These are phyloP conservation scores for Gastrolobium villosum DNA, from an alignment of 306 rosid genomes.

Conservation along the genomic window DNA sequence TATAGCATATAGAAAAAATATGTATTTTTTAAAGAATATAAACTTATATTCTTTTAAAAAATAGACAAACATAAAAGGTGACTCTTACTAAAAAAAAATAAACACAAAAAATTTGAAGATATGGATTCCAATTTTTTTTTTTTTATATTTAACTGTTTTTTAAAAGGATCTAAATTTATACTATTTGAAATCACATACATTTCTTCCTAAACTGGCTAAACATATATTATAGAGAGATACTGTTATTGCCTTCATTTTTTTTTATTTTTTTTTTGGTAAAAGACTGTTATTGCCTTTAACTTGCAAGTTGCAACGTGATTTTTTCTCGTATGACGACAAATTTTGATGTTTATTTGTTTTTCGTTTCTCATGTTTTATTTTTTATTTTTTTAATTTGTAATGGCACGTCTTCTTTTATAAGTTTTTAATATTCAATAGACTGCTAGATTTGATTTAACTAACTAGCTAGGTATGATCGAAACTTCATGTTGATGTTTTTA, in stretches of 20 bases:
- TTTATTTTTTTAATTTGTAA: neutral
- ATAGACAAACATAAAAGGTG: too few relatives aligned
- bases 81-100: too few relatives aligned
- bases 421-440: neutral
- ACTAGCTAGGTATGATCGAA: neutral
- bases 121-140: too few relatives aligned
- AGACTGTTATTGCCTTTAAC: neutral
- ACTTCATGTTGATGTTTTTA: neutral
- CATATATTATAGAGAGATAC: neutral
- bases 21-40: too few relatives aligned
- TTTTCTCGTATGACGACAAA: neutral
- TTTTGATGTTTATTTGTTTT: neutral
- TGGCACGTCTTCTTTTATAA: neutral
- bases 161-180: too few relatives aligned
- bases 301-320: neutral
- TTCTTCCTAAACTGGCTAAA: too few relatives aligned
- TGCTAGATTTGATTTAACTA: neutral
- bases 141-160: too few relatives aligned
- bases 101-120: too few relatives aligned
- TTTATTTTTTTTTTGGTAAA: too few relatives aligned
- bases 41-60: too few relatives aligned
- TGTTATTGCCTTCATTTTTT: neutral
- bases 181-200: too few relatives aligned
- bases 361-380: conserved; percentile 1
- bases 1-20: too few relatives aligned